A percentile compares a stretch with the other conserved stretches of the same genome.
These are phyloP conservation scores for Ganoderma boninense DNA, from an alignment of 1,284 basidiomycete genomes.

Conservation along the genomic window DNA sequence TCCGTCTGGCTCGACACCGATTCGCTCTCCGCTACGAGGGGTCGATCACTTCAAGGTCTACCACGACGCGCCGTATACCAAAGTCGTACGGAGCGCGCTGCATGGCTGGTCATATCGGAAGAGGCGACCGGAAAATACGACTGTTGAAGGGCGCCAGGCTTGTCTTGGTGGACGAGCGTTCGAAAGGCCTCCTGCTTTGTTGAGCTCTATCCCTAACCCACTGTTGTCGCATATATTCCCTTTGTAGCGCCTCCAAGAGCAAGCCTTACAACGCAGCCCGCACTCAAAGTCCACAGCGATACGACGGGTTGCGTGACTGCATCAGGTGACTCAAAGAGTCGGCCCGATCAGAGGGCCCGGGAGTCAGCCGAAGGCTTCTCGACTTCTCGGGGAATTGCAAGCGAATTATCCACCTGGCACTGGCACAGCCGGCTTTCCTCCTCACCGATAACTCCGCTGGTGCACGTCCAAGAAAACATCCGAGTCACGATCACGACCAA, in stretches of 20 bases:
- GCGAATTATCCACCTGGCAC: neutral
- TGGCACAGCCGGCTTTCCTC: neutral
- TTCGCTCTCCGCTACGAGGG: constrained; percentile 39
- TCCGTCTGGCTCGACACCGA: constrained; percentile 16
- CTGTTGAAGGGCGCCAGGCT: constrained; percentile 32
- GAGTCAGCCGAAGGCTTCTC: neutral
- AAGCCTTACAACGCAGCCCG: neutral
- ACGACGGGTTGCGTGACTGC: neutral
- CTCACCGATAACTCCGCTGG: neutral
- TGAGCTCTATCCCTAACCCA: constrained; percentile 3
- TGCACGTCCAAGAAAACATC: neutral
- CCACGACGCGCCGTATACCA: constrained; percentile 59
- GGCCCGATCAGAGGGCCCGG: neutral
- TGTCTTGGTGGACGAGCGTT: constrained; percentile 31
- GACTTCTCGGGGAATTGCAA: neutral
- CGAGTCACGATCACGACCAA: neutral
- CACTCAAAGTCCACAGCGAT: neutral
- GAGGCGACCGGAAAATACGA: constrained; percentile 20
- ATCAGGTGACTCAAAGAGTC: neutral
- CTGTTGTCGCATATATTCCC: neutral
- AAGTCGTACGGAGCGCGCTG: constrained; percentile 59
- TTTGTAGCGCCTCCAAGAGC: neutral
- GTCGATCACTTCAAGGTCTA: constrained; percentile 70
- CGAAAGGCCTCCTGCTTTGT: constrained; percentile 27
- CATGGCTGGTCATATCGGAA: constrained; percentile 56